Base-by-base conservation (phyloP, 768 basidiomycete genomes). In the Suillus cothurnatus region DNA sequence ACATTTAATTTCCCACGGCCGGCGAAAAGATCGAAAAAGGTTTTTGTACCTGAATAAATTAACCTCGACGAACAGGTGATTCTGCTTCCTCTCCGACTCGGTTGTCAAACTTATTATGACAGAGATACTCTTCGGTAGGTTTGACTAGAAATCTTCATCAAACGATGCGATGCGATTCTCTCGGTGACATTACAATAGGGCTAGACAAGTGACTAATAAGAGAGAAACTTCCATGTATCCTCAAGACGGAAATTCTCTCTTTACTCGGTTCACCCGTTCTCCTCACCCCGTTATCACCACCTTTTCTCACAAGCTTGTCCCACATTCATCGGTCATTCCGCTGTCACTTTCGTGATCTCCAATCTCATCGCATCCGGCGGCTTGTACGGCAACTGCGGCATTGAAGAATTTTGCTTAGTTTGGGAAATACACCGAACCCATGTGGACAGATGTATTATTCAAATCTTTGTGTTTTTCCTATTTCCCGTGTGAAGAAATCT, bases 1-100 rank as follows among this genome's bases (percentile, higher is more conserved):
- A 78, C 75, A 75, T 76, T 67, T 50, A 68, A 75, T 70, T 76
- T 76, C 75, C 64, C 75, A 76, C 75, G 73, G 64, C 63, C 66
- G 68, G 45, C 66, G 77, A 78, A 71, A 76, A 71, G 75, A 73
- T 75, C 76, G 75, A 71, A 72, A 7, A 67, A 68, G 69, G 70
- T 66, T 68, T 68, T 60, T 73, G 60, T 57, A 62, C 58, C 58
- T 59, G 58, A 76, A 72, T 77, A 75, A 67, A 59, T 47, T 58
- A 65, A 64, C 73, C 68, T 69, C 75, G 70, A 74, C 53, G 61
- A 36, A 60, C 65, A 65, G 38, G 62, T 69, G 53, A 64, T 65
- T 67, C 62, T 66, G 67, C 66, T 75, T 64, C 65, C 55, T 36
- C 50, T 63, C 61, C 71, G 72, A 69, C 36, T 66, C 52, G 69